These are phyloP conservation scores for Fusarium temperatum DNA, from an alignment of 2,329 filamentous ascomycete species.

Conservation along the genomic window DNA sequence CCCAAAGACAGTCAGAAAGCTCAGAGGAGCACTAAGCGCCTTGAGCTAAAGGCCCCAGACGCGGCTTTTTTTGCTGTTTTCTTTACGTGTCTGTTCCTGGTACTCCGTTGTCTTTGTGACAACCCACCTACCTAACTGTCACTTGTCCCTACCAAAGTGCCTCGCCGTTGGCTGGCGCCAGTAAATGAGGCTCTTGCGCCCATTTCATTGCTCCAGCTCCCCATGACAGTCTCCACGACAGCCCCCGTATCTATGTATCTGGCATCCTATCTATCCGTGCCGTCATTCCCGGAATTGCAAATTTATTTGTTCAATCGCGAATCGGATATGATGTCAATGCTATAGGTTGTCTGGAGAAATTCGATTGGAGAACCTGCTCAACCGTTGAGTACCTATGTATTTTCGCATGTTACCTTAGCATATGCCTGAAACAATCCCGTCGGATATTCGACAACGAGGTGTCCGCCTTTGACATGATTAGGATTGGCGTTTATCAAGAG, in stretches of 20 bases:
- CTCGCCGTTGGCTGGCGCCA: slow-evolving; percentile 22
- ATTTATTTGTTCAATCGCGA: slow-evolving; percentile 14
- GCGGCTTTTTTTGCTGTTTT: slow-evolving; percentile 38
- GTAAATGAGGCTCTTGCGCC: slow-evolving; percentile 39
- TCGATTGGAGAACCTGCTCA: slow-evolving; percentile 8
- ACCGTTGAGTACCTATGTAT: slow-evolving; percentile 26
- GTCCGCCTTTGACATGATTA: slow-evolving; percentile 22
- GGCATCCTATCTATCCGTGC: slow-evolving; percentile 40
- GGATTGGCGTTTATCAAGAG: slow-evolving; percentile 12
- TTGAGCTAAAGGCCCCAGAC: slow-evolving; percentile 30
- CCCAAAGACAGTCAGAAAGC: slow-evolving; percentile 7
- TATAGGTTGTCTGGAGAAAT: slow-evolving; percentile 24
- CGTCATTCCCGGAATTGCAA: slow-evolving; percentile 39
- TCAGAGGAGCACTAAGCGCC: slow-evolving; percentile 17
- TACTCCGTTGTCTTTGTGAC: slow-evolving; percentile 23
- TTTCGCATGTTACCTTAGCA: slow-evolving; percentile 23
- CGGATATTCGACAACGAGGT: slow-evolving; percentile 27
- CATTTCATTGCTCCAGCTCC: slow-evolving; percentile 8
- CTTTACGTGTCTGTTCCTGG: slow-evolving; percentile 37
- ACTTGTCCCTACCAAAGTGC: slow-evolving; percentile 30
- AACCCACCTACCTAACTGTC: slow-evolving; percentile 38
- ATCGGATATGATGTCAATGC: slow-evolving; percentile 41
- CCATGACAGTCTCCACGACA: slow-evolving; percentile 12
- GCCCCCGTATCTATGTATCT: slow-evolving; percentile 7
- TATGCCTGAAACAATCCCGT: slow-evolving; percentile 40